phyloP scores from a whole-genome alignment of 2,329 filamentous ascomycete species.

The Aspergillus costaricaensis region DNA sequence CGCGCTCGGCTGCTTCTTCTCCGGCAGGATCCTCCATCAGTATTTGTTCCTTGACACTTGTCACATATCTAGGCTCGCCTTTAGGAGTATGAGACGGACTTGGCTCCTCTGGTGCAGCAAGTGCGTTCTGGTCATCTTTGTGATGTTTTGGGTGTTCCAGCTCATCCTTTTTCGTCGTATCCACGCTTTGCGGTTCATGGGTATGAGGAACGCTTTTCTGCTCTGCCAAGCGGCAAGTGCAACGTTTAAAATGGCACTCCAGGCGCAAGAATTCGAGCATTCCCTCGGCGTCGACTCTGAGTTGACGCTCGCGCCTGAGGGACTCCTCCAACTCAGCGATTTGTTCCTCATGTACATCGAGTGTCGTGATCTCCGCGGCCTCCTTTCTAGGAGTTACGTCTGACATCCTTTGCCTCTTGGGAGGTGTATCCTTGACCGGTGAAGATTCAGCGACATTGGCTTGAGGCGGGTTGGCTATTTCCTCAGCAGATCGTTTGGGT shows the following conservation, averaged over 20 bases:
- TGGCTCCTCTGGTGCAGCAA: neutral
- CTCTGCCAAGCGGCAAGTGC: conserved; percentile 51
- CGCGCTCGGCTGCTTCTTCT: neutral
- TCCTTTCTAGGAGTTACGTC: conserved; percentile 30
- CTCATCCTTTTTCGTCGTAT: neutral
- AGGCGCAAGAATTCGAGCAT: conserved; percentile 55
- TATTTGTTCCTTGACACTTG: neutral
- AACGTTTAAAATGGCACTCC: conserved; percentile 52
- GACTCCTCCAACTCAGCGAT: conserved; percentile 51
- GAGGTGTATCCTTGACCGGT: conserved; percentile 32
- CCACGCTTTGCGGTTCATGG: conserved; percentile 27
- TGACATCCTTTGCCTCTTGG: conserved; percentile 37
- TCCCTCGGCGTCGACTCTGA: conserved; percentile 57
- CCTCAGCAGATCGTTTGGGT: conserved; percentile 37
- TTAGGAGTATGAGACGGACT: neutral
- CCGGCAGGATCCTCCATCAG: neutral
- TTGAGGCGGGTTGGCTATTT: conserved; percentile 26
- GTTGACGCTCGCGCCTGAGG: conserved; percentile 52
- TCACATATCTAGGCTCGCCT: neutral
- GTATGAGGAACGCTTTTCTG: conserved; percentile 44
- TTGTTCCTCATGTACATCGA: conserved; percentile 43
- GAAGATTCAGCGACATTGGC: conserved; percentile 12
- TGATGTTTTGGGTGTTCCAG: conserved; percentile 23
- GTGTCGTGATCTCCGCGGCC: conserved; percentile 26
- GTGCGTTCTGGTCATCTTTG: neutral